A percentile compares a stretch with the other conserved stretches of the same genome.
These are phyloP conservation scores for Oryza australiensis DNA, from an alignment of 176 grass and related monocot species.

Conservation along the genomic window DNA sequence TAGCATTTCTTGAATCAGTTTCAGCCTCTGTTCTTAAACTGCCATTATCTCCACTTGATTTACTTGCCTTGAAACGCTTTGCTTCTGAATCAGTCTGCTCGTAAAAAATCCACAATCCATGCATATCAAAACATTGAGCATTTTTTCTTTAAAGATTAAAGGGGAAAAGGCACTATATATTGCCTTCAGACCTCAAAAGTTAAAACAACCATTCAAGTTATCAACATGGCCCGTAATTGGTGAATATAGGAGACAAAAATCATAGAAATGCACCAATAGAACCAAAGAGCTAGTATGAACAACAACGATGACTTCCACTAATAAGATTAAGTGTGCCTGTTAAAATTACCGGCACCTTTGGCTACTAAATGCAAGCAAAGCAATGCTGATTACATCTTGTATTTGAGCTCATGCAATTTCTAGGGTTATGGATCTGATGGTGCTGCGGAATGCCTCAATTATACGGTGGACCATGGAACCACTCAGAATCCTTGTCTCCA, in stretches of 20 bases:
- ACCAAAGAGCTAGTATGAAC: background rate
- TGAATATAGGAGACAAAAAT: background rate
- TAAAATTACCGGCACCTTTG: background rate
- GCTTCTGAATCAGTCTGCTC: conserved; percentile 60
- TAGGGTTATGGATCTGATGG: background rate
- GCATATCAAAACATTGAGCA: background rate
- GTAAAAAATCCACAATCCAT: conserved; percentile 14
- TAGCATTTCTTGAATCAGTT: conserved; percentile 55
- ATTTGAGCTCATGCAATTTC: conserved; percentile 7
- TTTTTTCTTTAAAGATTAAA: background rate
- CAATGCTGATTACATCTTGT: background rate
- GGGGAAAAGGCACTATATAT: background rate
- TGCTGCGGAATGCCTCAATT: background rate
- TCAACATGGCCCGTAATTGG: background rate
- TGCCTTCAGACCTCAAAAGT: background rate
- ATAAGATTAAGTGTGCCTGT: conserved; percentile 2
- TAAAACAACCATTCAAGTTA: background rate
- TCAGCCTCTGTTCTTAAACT: conserved; percentile 65
- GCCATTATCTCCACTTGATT: conserved; percentile 52
- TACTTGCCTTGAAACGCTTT: conserved; percentile 66
- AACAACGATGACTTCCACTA: background rate
- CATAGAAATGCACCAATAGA: background rate
- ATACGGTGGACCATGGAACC: conserved; percentile 9
- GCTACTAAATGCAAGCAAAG: conserved; percentile 29
- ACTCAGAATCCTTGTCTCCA: background rate